Base-by-base conservation (phyloP, 2,329 filamentous ascomycete species). In the Macroventuria anomochaeta region DNA sequence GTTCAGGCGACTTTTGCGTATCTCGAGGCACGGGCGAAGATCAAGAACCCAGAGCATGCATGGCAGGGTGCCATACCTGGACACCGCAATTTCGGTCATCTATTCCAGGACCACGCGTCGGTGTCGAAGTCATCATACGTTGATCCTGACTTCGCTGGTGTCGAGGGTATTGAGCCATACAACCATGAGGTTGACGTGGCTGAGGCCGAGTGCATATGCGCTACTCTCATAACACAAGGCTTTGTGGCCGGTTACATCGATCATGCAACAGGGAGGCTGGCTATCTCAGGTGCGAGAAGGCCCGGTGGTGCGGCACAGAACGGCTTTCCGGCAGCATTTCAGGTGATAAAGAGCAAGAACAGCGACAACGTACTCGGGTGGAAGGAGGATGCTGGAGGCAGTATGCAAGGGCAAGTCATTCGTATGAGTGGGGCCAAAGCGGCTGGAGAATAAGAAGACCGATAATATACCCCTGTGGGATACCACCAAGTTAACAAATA, bases 221-320 rank as follows among this genome's bases (percentile, higher is more conserved):
- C 89, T 0, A 88, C 87, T 10, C 82, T 97, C 11, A 84, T 96
- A 17, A 85, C 89, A 42, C 90, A 96, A 73, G 90, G 89, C 0
- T 79, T 96, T 20, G 80, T 97, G 70, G 86, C 88, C 62, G 93
- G 93, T 1, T 97, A 93, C 68, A 83, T 97, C 23, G 90, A 89
- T 13, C 91, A 96, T 66, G 83, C 83, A 21, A 86, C 87, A 67
- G 83, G 83, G 36, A 87, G 89, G 41, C 92, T 97, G 67, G 92
- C 91, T 11, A 90, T 97, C 36, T 85, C 89, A 46, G 92, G 93
- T 2, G 86, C 89, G 20, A 88, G 87, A 55, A 68, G 65, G 48
- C 71, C 70, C 20, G 75, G 78, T 2, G 73, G 78, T 7, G 83
- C 88, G 0, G 75, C 90, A 17, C 79, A 80, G 28, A 88, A 88